phyloP scores from a whole-genome alignment of 805 yeast genomes.

The Wickerhamiella azymoides region DNA sequence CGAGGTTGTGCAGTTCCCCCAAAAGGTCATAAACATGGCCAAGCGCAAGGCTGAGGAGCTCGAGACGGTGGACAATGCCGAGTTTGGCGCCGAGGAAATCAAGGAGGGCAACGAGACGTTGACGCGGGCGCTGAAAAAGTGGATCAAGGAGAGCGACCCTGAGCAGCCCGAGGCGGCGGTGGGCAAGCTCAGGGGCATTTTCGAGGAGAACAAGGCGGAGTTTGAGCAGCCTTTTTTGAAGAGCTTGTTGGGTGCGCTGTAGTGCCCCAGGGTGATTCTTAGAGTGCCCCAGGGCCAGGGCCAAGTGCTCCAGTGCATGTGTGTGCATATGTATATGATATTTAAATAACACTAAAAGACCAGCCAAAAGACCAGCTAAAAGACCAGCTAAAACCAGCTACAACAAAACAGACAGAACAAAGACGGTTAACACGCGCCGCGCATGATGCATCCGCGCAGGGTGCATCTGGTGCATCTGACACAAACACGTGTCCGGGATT shows the following conservation, averaged over 20 bases:
- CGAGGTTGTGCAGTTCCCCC: slow-evolving; percentile 85
- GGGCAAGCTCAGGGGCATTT: slow-evolving; percentile 8
- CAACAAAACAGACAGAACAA: no score
- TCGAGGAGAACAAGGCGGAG: slow-evolving; percentile 6
- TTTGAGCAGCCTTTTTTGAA: slow-evolving; percentile 15
- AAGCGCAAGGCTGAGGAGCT: slow-evolving; percentile 84
- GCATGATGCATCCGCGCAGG: no score
- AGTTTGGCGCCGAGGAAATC: slow-evolving; percentile 37
- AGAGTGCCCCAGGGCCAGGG: background rate
- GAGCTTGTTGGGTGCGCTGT: background rate
- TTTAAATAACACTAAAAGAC: background rate
- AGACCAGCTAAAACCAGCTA: background rate
- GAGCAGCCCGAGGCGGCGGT: slow-evolving; percentile 11
- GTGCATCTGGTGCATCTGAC: no score
- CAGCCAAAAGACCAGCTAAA: background rate
- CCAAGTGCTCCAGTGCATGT: background rate
- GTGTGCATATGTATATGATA: background rate
- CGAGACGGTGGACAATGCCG: slow-evolving; percentile 41
- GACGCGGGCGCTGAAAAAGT: slow-evolving; percentile 31
- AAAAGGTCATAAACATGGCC: slow-evolving; percentile 85
- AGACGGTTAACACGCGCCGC: no score
- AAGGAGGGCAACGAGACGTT: slow-evolving; percentile 38
- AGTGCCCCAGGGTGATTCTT: no score
- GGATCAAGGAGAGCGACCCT: slow-evolving; percentile 21
- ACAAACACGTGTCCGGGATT: no score